phyloP scores from a whole-genome alignment of 148 eudicot species.

The Euryodendron excelsum region DNA sequence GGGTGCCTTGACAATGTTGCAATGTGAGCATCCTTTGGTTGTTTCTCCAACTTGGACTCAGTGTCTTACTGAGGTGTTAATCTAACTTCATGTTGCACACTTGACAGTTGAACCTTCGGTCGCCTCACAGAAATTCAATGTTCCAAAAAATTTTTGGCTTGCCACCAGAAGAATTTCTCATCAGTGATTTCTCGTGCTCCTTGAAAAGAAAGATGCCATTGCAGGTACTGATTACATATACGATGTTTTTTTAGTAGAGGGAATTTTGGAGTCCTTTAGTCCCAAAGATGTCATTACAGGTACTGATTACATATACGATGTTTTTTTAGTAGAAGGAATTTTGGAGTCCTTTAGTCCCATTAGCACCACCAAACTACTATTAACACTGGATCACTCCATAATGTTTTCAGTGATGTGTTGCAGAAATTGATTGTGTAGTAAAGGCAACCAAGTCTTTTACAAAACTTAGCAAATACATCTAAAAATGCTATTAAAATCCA shows the following conservation, averaged over 20 bases:
- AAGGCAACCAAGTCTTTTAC: not conserved
- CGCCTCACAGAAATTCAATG: conserved; percentile 76
- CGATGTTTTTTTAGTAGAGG: not conserved
- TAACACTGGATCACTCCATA: not conserved
- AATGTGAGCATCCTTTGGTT: not conserved
- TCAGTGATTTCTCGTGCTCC: conserved; percentile 81
- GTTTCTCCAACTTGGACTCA: not conserved
- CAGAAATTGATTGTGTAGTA: not conserved
- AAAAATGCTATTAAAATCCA: too few species aligned
- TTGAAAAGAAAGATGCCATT: conserved; percentile 73
- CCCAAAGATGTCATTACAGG: conserved; percentile 87
- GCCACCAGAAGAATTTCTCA: conserved; percentile 89
- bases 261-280: too few species aligned
- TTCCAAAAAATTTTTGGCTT: conserved; percentile 82
- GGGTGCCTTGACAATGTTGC: not conserved
- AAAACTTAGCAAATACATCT: not conserved
- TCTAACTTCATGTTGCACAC: conserved; percentile 17
- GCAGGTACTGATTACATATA: conserved; percentile 66
- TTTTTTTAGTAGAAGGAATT: not conserved
- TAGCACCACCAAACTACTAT: not conserved
- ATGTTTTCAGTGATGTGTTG: not conserved
- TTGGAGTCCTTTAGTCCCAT: not conserved
- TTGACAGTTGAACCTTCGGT: conserved; percentile 72
- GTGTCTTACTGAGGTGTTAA: not conserved
- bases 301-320: conserved; percentile 8